Conservation (phyloP, 2,329 filamentous ascomycete genomes). For the Penicillium sp. region DNA sequence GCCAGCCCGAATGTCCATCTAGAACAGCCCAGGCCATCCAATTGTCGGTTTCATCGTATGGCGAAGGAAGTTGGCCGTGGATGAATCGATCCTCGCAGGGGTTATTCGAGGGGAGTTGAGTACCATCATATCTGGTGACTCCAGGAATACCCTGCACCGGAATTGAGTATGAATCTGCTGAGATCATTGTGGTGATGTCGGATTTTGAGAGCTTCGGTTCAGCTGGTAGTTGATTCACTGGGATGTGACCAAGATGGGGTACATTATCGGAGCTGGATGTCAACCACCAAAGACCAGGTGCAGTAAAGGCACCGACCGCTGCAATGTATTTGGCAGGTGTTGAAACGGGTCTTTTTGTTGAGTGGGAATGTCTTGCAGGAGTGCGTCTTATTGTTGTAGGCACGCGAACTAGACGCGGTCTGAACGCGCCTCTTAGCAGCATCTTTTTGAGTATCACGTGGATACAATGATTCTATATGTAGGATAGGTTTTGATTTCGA, state of each 20-base stretch:
- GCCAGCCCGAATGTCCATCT: slow-evolving; percentile 36
- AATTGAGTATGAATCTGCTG: slow-evolving; percentile 21
- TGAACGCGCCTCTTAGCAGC: no score
- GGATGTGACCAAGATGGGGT: slow-evolving; percentile 13
- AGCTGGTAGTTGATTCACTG: slow-evolving; percentile 7
- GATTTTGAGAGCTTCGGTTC: slow-evolving; percentile 15
- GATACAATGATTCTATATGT: no score
- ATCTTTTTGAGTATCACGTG: no score
- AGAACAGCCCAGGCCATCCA: slow-evolving; percentile 39
- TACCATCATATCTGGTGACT: slow-evolving; percentile 24
- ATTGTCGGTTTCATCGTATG: slow-evolving; percentile 17
- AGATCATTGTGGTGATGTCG: slow-evolving; percentile 21
- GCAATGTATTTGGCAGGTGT: no score
- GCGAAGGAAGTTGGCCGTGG: slow-evolving; percentile 23
- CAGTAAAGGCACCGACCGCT: no score
- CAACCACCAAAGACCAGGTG: slow-evolving; percentile 19
- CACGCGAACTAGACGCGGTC: no score
- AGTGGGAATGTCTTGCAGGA: no score
- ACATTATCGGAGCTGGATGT: slow-evolving; percentile 11
- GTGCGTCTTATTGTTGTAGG: no score
- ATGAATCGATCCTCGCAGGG: slow-evolving; percentile 31
- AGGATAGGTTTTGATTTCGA: no score
- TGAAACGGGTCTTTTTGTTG: no score
- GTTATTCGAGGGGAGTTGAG: slow-evolving; percentile 33
- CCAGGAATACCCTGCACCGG: slow-evolving; percentile 13